These are phyloP conservation scores for Yarrowia sp. DNA, from an alignment of 805 yeast species.

Conservation along the genomic window DNA sequence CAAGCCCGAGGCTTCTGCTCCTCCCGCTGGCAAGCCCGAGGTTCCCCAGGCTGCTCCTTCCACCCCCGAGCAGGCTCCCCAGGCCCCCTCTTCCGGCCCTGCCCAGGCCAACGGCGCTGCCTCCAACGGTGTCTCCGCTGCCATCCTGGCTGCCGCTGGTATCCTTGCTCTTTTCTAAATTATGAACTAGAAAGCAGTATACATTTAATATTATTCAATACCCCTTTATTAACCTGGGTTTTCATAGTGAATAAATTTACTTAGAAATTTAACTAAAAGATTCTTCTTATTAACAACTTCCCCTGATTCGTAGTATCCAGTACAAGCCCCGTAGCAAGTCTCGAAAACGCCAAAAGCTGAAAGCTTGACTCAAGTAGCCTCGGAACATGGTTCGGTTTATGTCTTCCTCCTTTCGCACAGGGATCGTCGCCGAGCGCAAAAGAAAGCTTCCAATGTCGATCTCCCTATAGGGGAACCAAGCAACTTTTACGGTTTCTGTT, in stretches of 20 bases:
- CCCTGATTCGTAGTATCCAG: neutral
- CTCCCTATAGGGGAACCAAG: neutral
- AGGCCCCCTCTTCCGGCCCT: constrained; percentile 30
- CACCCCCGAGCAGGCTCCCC: constrained; percentile 34
- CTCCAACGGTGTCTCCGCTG: constrained; percentile 22
- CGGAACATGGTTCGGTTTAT: neutral
- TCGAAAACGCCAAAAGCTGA: neutral
- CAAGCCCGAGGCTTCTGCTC: constrained; percentile 7
- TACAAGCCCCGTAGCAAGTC: neutral
- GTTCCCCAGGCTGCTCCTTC: constrained; percentile 16
- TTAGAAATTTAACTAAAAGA: constrained; percentile 6
- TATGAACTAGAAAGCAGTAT: constrained; percentile 23
- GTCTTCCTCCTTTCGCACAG: neutral
- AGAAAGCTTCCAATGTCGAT: constrained; percentile 9
- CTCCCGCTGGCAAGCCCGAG: constrained; percentile 31
- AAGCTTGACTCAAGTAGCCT: neutral
- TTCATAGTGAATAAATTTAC: constrained; percentile 31
- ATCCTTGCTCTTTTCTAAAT: constrained; percentile 32
- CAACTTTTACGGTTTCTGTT: neutral
- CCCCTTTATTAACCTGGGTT: constrained; percentile 28
- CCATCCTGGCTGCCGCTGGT: constrained; percentile 31
- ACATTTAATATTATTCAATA: constrained; percentile 30
- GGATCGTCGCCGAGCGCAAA: neutral
- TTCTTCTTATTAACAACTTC: neutral
- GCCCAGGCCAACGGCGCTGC: constrained; percentile 37